A percentile compares a stretch with the other conserved stretches of the same genome.
phyloP scores from a whole-genome alignment of 306 rosid species.

The Prunus campanulata region DNA sequence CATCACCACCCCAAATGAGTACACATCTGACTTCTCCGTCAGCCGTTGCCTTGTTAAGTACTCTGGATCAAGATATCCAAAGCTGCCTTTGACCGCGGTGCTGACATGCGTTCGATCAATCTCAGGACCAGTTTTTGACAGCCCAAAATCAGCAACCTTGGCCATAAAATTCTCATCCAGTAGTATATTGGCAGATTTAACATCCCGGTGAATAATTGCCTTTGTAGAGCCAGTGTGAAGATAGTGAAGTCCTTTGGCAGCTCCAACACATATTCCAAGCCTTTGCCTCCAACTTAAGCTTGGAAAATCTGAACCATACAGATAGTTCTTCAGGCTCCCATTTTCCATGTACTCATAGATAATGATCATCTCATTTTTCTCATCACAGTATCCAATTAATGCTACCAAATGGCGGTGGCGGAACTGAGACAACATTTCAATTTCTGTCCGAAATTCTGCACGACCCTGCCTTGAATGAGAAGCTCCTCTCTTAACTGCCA shows the following conservation, averaged over 20 bases:
- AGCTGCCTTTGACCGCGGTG: constrained; percentile 72
- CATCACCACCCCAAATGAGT: constrained; percentile 77
- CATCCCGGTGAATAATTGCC: constrained; percentile 72
- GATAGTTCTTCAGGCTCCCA: constrained; percentile 55
- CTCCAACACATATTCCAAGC: constrained; percentile 71
- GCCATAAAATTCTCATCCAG: constrained; percentile 62
- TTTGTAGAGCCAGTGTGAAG: constrained; percentile 68
- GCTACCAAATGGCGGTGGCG: constrained; percentile 76
- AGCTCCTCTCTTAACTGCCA: constrained; percentile 65
- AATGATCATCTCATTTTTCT: constrained; percentile 57
- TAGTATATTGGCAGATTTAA: constrained; percentile 69
- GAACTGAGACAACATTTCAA: constrained; percentile 68
- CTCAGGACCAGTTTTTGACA: constrained; percentile 67
- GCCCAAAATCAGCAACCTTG: constrained; percentile 72
- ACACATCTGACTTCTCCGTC: constrained; percentile 70
- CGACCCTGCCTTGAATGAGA: constrained; percentile 55
- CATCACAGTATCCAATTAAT: constrained; percentile 65
- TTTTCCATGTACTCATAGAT: constrained; percentile 66
- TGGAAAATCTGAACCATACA: constrained; percentile 45
- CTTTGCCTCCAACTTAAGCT: constrained; percentile 58
- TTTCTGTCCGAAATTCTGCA: constrained; percentile 59
- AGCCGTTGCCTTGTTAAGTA: constrained; percentile 57
- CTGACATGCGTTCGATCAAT: constrained; percentile 58
- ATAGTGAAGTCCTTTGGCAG: constrained; percentile 78
- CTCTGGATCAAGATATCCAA: constrained; percentile 81